phyloP scores from a whole-genome alignment of 345 rosid species.

The Gossypioides kirkii region DNA sequence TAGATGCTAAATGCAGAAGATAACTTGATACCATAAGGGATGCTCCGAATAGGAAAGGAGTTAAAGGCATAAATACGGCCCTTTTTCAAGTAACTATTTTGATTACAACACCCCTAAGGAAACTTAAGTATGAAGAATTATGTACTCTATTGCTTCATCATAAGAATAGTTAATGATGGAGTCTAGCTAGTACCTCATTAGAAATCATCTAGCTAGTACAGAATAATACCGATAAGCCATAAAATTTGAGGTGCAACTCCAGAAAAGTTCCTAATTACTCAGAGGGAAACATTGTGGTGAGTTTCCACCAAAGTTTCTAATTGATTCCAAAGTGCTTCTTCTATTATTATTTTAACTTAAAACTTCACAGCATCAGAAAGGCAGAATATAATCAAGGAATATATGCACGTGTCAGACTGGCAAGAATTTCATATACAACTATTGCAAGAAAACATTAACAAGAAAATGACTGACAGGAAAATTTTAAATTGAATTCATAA shows the following conservation, averaged over 20 bases:
- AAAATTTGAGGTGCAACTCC: no score
- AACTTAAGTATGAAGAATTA: background rate
- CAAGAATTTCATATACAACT: background rate
- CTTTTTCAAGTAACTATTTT: background rate
- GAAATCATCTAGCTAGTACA: background rate
- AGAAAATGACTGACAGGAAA: background rate
- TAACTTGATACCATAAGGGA: background rate
- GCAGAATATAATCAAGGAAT: background rate
- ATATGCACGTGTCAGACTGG: background rate
- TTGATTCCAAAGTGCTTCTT: background rate
- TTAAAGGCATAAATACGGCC: conserved; percentile 2
- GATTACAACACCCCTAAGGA: background rate
- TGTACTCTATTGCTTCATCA: background rate
- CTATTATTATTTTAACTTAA: background rate
- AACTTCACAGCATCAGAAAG: background rate
- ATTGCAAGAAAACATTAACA: background rate
- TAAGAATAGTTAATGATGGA: background rate
- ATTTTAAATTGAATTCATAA: background rate
- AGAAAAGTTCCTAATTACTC: background rate
- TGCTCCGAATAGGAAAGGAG: background rate
- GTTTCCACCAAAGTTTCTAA: background rate
- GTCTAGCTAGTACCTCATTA: background rate
- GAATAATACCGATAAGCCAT: background rate
- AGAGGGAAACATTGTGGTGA: background rate
- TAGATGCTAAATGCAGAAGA: background rate